These are phyloP conservation scores for Aspergillus pseudonomiae DNA, from an alignment of 2,329 filamentous ascomycete species.

Conservation along the genomic window DNA sequence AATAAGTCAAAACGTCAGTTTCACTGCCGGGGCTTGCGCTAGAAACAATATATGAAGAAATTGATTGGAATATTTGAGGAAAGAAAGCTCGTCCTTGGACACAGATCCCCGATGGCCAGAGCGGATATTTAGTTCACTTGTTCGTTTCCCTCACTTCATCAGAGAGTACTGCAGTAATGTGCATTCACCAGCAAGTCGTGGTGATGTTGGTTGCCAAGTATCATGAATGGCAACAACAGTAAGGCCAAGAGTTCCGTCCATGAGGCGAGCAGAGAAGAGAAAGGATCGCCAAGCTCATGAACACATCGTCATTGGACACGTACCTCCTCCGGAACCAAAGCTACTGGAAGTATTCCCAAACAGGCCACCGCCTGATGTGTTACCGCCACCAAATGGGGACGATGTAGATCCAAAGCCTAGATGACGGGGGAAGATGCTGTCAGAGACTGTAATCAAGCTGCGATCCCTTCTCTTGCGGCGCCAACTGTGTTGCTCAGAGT, in stretches of 20 bases:
- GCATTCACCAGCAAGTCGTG: background rate
- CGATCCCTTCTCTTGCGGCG: slow-evolving; percentile 35
- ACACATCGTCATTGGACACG: slow-evolving; percentile 31
- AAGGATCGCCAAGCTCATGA: slow-evolving; percentile 31
- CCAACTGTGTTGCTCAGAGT: slow-evolving; percentile 30
- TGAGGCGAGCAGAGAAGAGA: slow-evolving; percentile 19
- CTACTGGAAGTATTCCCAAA: slow-evolving; percentile 42
- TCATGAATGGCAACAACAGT: background rate
- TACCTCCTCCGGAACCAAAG: slow-evolving; percentile 49
- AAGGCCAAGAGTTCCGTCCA: slow-evolving; percentile 8
- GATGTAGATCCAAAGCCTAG: slow-evolving; percentile 46
- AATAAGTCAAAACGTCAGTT: slow-evolving; percentile 22
- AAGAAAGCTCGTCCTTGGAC: slow-evolving; percentile 7
- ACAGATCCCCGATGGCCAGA: slow-evolving; percentile 4
- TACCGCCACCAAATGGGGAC: slow-evolving; percentile 41
- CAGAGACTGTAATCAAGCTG: slow-evolving; percentile 42
- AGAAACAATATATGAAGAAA: slow-evolving; percentile 9
- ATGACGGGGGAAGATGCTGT: slow-evolving; percentile 40
- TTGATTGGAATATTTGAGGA: background rate
- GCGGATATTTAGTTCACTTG: background rate
- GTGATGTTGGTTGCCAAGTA: background rate
- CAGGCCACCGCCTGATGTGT: slow-evolving; percentile 35
- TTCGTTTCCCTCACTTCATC: background rate
- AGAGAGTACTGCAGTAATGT: background rate
- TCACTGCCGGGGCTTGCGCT: background rate